These are phyloP conservation scores for Rhizopogon vesiculosus DNA, from an alignment of 768 basidiomycete species.

Conservation along the genomic window DNA sequence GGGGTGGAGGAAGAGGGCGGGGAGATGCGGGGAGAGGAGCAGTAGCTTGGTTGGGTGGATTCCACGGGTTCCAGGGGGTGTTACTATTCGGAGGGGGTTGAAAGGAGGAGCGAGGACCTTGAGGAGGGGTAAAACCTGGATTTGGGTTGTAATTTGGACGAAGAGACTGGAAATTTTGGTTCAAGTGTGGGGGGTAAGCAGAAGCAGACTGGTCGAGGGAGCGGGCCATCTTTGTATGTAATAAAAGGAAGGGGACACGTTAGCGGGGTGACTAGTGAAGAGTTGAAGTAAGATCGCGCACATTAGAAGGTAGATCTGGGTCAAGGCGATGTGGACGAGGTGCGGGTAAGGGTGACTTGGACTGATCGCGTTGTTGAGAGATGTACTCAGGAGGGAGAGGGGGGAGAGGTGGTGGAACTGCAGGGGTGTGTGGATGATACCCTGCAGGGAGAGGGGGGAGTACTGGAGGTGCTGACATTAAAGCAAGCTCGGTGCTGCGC, in stretches of 20 bases:
- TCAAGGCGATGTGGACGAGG: constrained; percentile 63
- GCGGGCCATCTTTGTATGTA: constrained; percentile 48
- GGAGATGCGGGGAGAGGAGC: constrained; percentile 18
- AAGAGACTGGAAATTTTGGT: constrained; percentile 21
- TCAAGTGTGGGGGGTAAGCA: constrained; percentile 10
- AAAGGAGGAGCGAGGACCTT: constrained; percentile 13
- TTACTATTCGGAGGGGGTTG: constrained; percentile 15
- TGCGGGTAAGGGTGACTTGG: constrained; percentile 51
- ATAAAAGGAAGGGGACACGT: constrained; percentile 11
- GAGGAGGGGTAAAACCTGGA: constrained; percentile 8
- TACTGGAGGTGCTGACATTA: constrained; percentile 16
- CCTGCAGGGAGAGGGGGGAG: constrained; percentile 22
- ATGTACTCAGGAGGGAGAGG: constrained; percentile 40
- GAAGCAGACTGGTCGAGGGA: constrained; percentile 47
- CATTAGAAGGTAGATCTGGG: constrained; percentile 58
- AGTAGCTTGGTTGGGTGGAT: constrained; percentile 6
- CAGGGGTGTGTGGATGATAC: constrained; percentile 5
- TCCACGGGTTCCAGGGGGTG: constrained; percentile 20
- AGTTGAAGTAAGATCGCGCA: constrained; percentile 28
- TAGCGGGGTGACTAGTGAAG: neutral
- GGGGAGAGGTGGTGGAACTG: constrained; percentile 42
- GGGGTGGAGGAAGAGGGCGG: constrained; percentile 8
- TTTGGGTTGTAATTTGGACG: constrained; percentile 16
- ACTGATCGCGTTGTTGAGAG: constrained; percentile 16
- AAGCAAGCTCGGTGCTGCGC: too few relatives aligned